phyloP scores from a whole-genome alignment of 2,329 filamentous ascomycete genomes.

The Zymoseptoria brevis region DNA sequence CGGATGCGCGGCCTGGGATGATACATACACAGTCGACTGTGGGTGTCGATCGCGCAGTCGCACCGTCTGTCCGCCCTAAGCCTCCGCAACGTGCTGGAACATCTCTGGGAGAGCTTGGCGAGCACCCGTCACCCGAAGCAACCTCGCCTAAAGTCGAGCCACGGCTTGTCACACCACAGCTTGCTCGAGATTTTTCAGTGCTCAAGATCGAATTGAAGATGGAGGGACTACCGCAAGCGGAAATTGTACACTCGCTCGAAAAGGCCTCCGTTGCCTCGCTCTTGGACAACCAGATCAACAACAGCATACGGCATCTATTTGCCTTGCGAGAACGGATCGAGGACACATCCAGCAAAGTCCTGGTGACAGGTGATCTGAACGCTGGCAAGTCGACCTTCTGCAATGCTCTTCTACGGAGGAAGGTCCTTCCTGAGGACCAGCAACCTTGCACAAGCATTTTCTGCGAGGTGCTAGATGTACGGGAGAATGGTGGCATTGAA shows the following conservation, averaged over 20 bases:
- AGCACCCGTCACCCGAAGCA: slow-evolving; percentile 48
- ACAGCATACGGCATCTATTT: slow-evolving; percentile 83
- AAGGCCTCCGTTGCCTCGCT: slow-evolving; percentile 85
- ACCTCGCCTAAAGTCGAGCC: slow-evolving; percentile 63
- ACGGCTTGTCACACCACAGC: slow-evolving; percentile 79
- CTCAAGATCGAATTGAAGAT: slow-evolving; percentile 92
- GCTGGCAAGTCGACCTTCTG: slow-evolving; percentile 98
- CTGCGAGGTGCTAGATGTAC: slow-evolving; percentile 88
- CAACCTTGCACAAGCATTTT: slow-evolving; percentile 98
- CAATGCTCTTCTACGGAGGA: slow-evolving; percentile 87
- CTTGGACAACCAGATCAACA: slow-evolving; percentile 86
- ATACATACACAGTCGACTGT: slow-evolving; percentile 56
- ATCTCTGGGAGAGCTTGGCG: slow-evolving; percentile 53
- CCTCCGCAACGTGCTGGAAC: slow-evolving; percentile 64
- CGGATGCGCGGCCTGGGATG: slow-evolving; percentile 54
- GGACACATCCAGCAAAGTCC: slow-evolving; percentile 92
- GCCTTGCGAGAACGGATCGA: slow-evolving; percentile 88
- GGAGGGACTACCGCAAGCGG: slow-evolving; percentile 73
- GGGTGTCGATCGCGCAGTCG: slow-evolving; percentile 37
- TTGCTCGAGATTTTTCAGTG: slow-evolving; percentile 91
- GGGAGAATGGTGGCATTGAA: slow-evolving; percentile 83
- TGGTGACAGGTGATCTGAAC: slow-evolving; percentile 92
- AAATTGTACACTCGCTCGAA: slow-evolving; percentile 89
- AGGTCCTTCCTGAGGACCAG: slow-evolving; percentile 91
- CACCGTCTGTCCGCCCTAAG: slow-evolving; percentile 40